A percentile compares a stretch with the other conserved stretches of the same genome.
phyloP scores from a whole-genome alignment of 2,329 filamentous ascomycete genomes.

The Penicillium concentricum region DNA sequence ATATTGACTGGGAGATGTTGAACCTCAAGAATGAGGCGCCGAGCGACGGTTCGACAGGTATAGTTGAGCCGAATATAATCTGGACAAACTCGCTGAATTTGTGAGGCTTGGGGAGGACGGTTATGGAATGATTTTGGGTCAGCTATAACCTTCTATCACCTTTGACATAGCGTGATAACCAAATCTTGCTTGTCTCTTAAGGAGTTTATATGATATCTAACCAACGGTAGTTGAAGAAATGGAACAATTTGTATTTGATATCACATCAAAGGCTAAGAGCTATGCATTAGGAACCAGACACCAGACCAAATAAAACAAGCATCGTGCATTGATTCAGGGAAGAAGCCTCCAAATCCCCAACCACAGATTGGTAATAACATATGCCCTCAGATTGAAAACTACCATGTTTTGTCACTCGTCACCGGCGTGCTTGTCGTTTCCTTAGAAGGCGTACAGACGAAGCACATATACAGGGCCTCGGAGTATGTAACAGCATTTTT shows the following conservation, averaged over 20 bases:
- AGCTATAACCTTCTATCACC: neutral
- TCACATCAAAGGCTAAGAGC: neutral
- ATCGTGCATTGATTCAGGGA: neutral
- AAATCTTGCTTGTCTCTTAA: too few species aligned
- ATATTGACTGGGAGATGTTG: conserved; percentile 14
- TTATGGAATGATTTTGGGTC: neutral
- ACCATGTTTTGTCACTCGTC: conserved; percentile 13
- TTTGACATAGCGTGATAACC: neutral
- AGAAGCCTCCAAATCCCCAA: neutral
- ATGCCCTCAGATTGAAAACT: conserved; percentile 14
- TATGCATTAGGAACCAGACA: neutral
- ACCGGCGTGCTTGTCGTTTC: conserved; percentile 16
- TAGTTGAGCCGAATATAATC: neutral
- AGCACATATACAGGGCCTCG: conserved; percentile 26
- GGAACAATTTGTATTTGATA: neutral
- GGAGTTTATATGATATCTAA: neutral
- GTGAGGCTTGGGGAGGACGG: neutral
- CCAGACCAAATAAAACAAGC: neutral
- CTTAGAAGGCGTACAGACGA: conserved; percentile 28
- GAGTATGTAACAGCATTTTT: conserved; percentile 22
- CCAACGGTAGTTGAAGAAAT: neutral
- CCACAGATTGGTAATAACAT: neutral
- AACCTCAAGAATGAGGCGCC: neutral
- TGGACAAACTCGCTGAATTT: too few species aligned
- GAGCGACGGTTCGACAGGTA: neutral